Conservation (phyloP, 805 yeast genomes). For the Candida coleopterorum region DNA sequence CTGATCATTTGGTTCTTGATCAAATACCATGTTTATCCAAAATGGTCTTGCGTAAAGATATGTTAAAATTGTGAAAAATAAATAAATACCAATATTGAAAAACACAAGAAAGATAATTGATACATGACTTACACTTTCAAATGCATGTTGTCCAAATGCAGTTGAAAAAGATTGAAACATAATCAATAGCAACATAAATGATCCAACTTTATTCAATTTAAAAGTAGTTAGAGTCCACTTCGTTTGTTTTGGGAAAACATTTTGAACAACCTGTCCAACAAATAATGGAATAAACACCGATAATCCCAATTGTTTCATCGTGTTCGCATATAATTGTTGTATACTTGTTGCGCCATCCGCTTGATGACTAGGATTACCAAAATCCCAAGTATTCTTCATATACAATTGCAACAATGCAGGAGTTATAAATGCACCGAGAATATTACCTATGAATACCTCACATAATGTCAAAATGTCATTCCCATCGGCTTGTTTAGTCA, state of each 20-base stretch:
- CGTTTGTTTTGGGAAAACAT: slow-evolving; percentile 59
- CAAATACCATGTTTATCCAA: slow-evolving; percentile 40
- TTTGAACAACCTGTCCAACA: slow-evolving; percentile 83
- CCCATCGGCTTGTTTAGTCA: slow-evolving; percentile 85
- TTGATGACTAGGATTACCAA: slow-evolving; percentile 66
- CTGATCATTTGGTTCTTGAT: slow-evolving; percentile 42
- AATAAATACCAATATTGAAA: slow-evolving; percentile 74
- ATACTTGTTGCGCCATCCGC: slow-evolving; percentile 49
- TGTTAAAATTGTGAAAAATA: slow-evolving; percentile 68
- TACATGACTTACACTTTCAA: slow-evolving; percentile 60
- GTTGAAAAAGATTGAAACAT: slow-evolving; percentile 81
- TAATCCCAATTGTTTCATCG: slow-evolving; percentile 84
- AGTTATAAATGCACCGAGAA: slow-evolving; percentile 81
- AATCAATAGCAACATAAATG: slow-evolving; percentile 71
- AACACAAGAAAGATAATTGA: slow-evolving; percentile 75
- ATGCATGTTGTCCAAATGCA: slow-evolving; percentile 80
- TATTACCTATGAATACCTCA: slow-evolving; percentile 81
- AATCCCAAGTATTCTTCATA: slow-evolving; percentile 54
- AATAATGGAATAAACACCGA: slow-evolving; percentile 80
- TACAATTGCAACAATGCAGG: slow-evolving; percentile 81
- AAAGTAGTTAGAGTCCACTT: slow-evolving; percentile 56
- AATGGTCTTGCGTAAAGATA: slow-evolving; percentile 57
- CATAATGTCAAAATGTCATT: slow-evolving; percentile 73
- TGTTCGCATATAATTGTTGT: slow-evolving; percentile 58
- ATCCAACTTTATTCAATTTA: slow-evolving; percentile 66